These are phyloP conservation scores for Parasitella parasitica DNA, from an alignment of 371 early-diverging fungal species.

Conservation along the genomic window DNA sequence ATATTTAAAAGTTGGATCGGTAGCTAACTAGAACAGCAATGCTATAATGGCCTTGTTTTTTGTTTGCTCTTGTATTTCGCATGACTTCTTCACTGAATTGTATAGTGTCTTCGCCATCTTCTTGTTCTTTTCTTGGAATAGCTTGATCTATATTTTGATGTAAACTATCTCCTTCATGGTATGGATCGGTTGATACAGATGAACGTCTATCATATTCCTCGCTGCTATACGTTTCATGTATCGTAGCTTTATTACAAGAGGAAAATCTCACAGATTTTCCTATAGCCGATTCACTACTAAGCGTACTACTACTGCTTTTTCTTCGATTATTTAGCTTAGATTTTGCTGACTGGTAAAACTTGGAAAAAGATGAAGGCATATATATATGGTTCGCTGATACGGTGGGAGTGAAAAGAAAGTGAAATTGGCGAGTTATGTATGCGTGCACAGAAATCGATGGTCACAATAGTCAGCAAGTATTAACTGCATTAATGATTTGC, in stretches of 20 bases:
- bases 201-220: slow-evolving; percentile 27
- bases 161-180: slow-evolving; percentile 13
- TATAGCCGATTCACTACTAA: not conserved
- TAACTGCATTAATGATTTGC: too few relatives aligned
- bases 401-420: not conserved
- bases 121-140: not conserved
- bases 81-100: slow-evolving; percentile 26
- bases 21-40: slow-evolving; percentile 28
- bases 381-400: too few relatives aligned
- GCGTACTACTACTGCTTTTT: slow-evolving; percentile 2
- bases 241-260: not conserved
- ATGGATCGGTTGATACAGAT: not conserved
- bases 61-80: slow-evolving; percentile 26
- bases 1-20: slow-evolving; percentile 23
- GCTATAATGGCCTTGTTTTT: slow-evolving; percentile 29
- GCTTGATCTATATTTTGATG: not conserved
- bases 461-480: not conserved
- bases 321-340: slow-evolving; percentile 1
- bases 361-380: slow-evolving; percentile 17
- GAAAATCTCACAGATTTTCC: slow-evolving; percentile 25
- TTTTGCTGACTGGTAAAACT: slow-evolving; percentile 19
- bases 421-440: not conserved
- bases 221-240: slow-evolving; percentile 26
- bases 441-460: not conserved
- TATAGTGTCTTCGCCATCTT: slow-evolving; percentile 1